phyloP scores from a whole-genome alignment of 2,329 filamentous ascomycete species.

The Lasiodiplodia theobromae region DNA sequence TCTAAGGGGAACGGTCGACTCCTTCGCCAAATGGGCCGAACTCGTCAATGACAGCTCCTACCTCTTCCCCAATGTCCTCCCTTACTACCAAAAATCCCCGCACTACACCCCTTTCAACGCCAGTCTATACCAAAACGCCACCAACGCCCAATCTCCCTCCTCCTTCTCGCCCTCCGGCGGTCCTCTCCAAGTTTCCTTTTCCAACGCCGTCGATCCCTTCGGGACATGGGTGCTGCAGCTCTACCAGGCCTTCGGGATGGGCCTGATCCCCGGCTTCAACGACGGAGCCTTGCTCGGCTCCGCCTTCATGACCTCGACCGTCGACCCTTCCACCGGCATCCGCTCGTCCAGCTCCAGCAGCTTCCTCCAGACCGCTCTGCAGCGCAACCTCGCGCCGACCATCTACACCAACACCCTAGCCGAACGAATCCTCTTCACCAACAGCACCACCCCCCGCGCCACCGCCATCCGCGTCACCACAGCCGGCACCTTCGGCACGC shows the following conservation, averaged over 20 bases:
- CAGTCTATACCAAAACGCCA: constrained; percentile 16
- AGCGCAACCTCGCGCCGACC: not conserved
- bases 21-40: constrained; percentile 34
- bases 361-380: constrained; percentile 37
- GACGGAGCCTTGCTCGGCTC: constrained; percentile 19
- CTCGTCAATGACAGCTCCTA: constrained; percentile 35
- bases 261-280: constrained; percentile 1
- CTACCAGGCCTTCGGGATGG: constrained; percentile 26
- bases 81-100: constrained; percentile 35
- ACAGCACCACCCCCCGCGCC: constrained; percentile 14
- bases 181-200: constrained; percentile 29
- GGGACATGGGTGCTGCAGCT: not conserved
- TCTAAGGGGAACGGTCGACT: constrained; percentile 28
- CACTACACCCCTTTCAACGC: constrained; percentile 32
- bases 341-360: constrained; percentile 33
- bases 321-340: constrained; percentile 36
- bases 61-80: constrained; percentile 32
- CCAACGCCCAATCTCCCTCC: constrained; percentile 18
- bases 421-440: constrained; percentile 41
- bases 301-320: constrained; percentile 32
- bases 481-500: constrained; percentile 14
- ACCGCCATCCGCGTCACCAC: constrained; percentile 34
- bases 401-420: constrained; percentile 40
- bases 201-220: constrained; percentile 21
- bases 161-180: constrained; percentile 33